These are phyloP conservation scores for Fusarium clavum DNA, from an alignment of 2,329 filamentous ascomycete genomes.

Conservation along the genomic window DNA sequence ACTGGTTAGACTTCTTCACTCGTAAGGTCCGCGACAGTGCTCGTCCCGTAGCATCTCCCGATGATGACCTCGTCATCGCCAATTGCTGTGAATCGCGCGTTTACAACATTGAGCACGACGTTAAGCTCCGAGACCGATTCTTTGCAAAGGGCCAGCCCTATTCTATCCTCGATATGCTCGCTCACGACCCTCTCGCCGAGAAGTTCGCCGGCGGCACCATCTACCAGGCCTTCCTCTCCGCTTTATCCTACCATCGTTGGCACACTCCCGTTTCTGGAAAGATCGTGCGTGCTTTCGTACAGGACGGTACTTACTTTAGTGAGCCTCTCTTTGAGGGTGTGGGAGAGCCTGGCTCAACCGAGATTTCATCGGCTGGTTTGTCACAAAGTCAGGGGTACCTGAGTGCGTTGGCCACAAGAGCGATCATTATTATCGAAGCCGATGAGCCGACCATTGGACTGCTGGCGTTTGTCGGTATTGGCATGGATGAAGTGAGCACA, in stretches of 20 bases:
- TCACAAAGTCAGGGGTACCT: slow-evolving; percentile 73
- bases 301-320: slow-evolving; percentile 76
- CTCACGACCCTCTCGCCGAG: slow-evolving; percentile 62
- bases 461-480: slow-evolving; percentile 76
- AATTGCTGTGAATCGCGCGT: slow-evolving; percentile 75
- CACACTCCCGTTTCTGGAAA: slow-evolving; percentile 74
- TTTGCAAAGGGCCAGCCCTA: slow-evolving; percentile 78
- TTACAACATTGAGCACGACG: slow-evolving; percentile 63
- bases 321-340: slow-evolving; percentile 60
- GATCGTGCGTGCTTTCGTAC: slow-evolving; percentile 66
- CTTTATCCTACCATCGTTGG: slow-evolving; percentile 78
- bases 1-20: slow-evolving; percentile 69
- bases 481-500: slow-evolving; percentile 81
- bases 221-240: slow-evolving; percentile 77
- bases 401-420: slow-evolving; percentile 74
- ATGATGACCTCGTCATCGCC: slow-evolving; percentile 65
- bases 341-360: slow-evolving; percentile 45
- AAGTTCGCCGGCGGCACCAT: slow-evolving; percentile 73
- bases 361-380: slow-evolving; percentile 58
- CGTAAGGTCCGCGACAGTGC: slow-evolving; percentile 64
- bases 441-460: slow-evolving; percentile 75
- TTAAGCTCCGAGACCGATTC: slow-evolving; percentile 70
- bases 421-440: slow-evolving; percentile 76
- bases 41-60: slow-evolving; percentile 68
- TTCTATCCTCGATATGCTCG: slow-evolving; percentile 72